Base-by-base conservation (phyloP, 495 filamentous ascomycete species). In the Aspergillus indologenus region DNA sequence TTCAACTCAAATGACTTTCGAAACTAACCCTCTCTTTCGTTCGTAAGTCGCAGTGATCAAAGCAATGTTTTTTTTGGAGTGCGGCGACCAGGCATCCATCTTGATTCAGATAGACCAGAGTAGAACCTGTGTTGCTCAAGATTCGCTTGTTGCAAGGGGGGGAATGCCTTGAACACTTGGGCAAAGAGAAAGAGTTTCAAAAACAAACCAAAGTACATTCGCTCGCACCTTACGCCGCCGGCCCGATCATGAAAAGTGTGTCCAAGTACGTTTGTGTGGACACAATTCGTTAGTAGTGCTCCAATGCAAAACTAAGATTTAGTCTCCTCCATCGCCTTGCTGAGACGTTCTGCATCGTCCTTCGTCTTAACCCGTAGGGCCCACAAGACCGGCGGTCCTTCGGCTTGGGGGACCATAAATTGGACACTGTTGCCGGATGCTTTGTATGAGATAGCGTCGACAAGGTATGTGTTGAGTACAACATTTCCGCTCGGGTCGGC, bases 401-500 rank as follows among this genome's bases (percentile, higher is more conserved):
- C 70, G 52, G 83, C 74, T 43, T 73, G 73, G 1, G 82, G 76
- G 3, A 84, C 79, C 23, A 79, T 67, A 44, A 89, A 70, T 55
- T 83, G 83, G 43, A 88, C 74, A 22, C 76, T 82, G 65, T 83
- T 87, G 20, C 71, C 73, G 5, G 69, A 73, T 5, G 70, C 64
- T 51, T 77, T 78, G 70, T 90, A 92, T 1, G 75, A 76, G 8
- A 87, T 70, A 15, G 79, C 71, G 22, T 83, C 75, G 31, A 86
- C 77, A 19, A 91, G 66, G 15, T 73, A 64, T 42, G 86, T 82
- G 73, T 92, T 92, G 56, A 92, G 66, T 5, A 87, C 75, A 17
- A 92, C 69, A 18, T 84, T 83, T 21, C 89, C 89, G 58, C 84
- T 81, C 0, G 87, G 88, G 52, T 91, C 87, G 15, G 80, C 82